Base-by-base conservation (phyloP, 2,329 filamentous ascomycete species). In the Botrytis tulipae region DNA sequence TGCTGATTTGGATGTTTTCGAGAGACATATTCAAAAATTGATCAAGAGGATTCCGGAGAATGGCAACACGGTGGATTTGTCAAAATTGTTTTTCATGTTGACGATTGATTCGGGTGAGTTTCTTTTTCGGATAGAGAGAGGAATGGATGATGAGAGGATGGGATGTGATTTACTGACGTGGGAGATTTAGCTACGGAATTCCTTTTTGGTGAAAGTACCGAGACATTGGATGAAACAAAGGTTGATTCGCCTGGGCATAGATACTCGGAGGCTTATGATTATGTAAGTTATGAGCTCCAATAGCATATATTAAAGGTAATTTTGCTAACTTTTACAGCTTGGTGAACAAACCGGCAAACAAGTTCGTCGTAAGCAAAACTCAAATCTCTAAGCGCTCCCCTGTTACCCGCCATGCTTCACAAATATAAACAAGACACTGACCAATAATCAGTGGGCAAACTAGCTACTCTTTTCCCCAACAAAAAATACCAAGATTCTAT, bases 1-100 rank as follows among this genome's bases (percentile, higher is more conserved):
- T 40, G 82, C 82, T 12, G 84, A 87, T 76, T 82, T 91, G 12
- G 82, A 81, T 46, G 88, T 87, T 1, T 90, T 92, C 70, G 90
- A 92, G 77, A 82, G 80, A 4, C 89, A 92, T 81, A 84, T 91
- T 25, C 81, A 84, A 46, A 83, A 86, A 40, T 82, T 93, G 73
- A 83, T 92, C 40, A 83, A 84, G n/a, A 85, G 86, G 35, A 85
- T 93, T 14, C 89, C 89, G 0, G 80, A 80, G 0, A 82, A 87
- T 73, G 85, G 90, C 65, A 81, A 83, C 3, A 85, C 84, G 0
- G 85, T 92, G 16, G 87, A 92, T 76, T 82, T 92, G 42, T 87
- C 89, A 77, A 85, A 87, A 18, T 81, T 91, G 14, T 90, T 92
- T 78, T 92, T 92, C 78, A 85, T 86, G 71, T 85, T 92, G 78